Base-by-base conservation (phyloP, 495 filamentous ascomycete genomes). In the Penicillium canescens region DNA sequence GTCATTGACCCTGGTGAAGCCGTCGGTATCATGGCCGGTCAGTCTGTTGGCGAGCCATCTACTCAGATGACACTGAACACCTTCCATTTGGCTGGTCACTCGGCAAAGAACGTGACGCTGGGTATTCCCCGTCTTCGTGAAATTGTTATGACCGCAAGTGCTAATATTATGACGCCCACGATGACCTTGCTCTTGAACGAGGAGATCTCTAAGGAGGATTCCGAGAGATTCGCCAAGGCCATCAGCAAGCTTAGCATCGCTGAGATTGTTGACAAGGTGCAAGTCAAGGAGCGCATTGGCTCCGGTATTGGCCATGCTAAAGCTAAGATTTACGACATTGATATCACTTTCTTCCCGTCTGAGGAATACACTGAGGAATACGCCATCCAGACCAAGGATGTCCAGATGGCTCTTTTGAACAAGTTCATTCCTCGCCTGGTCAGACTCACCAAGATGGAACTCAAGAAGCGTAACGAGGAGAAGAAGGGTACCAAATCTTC, bases 51-150 rank as follows among this genome's bases (percentile, higher is more conserved):
- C 62, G 95, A 98, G 69, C 94, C 95, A 8, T 96, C 91, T 13
- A 99, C 94, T 11, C 94, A 99, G 70, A 98, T 99, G 95, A 99
- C 94, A n/a, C 74, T 98, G 46, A 98, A 98, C 67, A 98, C 94
- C 23, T 98, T 98, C 85, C 94, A 99, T 82, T 90, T 99, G 81
- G 94, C 94, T 63, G 94, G 94, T 67, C 95, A 98, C 79, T 89
- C 92, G 20, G 86, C 95, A 16, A 97, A 96, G 82, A 99, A 99
- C 80, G 94, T 99, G 62, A 99, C 94, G 4, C 82, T 98, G 20
- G 94, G 94, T 89, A 97, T 99, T 67, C 94, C 94, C 43, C 89
- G 94, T 68, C 81, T 99, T 21, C 82, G 94, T 69, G 94, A 99
- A 84, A 97, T 99, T 68, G 84, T 98, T 45, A 98, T 99, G 95